These are phyloP conservation scores for Globisporangium carolinianum DNA, from an alignment of 352 stramenopile genomes.

Conservation along the genomic window DNA sequence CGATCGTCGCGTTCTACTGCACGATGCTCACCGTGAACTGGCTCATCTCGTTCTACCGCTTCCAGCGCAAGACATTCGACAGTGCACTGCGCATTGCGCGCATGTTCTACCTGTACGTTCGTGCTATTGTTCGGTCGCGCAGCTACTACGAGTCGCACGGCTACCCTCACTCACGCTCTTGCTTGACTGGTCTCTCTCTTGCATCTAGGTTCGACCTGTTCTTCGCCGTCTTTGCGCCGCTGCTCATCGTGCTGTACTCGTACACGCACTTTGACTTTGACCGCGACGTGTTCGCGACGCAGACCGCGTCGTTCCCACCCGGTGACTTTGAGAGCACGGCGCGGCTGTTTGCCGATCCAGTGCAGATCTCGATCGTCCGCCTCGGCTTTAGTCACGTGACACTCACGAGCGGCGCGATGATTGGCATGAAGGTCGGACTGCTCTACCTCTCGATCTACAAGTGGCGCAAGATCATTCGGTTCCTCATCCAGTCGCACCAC, in stretches of 20 bases:
- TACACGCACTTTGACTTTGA: constrained; percentile 38
- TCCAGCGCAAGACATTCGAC: constrained; percentile 27
- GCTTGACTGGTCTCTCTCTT: not conserved
- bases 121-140: too few species aligned
- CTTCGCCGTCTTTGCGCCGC: constrained; percentile 47
- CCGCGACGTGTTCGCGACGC: constrained; percentile 25
- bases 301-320: constrained; percentile 18
- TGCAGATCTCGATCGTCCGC: constrained; percentile 30
- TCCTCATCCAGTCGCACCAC: constrained; percentile 12
- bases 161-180: not conserved
- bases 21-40: constrained; percentile 33
- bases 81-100: constrained; percentile 22
- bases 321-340: constrained; percentile 31
- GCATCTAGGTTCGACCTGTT: constrained; percentile 46
- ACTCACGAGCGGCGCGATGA: constrained; percentile 20
- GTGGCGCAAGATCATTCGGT: constrained; percentile 17
- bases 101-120: constrained; percentile 27
- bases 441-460: constrained; percentile 19
- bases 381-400: constrained; percentile 41
- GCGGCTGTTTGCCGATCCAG: constrained; percentile 36
- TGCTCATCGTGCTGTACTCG: constrained; percentile 34
- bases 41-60: constrained; percentile 41
- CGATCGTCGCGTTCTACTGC: constrained; percentile 33
- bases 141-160: too few species aligned
- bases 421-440: constrained; percentile 12